Evolutionary conservation across 2,329 filamentous ascomycete species (phyloP), one percentile per base, ranked within the genome.

Genomic region (Diplodia corticola): DNA sequence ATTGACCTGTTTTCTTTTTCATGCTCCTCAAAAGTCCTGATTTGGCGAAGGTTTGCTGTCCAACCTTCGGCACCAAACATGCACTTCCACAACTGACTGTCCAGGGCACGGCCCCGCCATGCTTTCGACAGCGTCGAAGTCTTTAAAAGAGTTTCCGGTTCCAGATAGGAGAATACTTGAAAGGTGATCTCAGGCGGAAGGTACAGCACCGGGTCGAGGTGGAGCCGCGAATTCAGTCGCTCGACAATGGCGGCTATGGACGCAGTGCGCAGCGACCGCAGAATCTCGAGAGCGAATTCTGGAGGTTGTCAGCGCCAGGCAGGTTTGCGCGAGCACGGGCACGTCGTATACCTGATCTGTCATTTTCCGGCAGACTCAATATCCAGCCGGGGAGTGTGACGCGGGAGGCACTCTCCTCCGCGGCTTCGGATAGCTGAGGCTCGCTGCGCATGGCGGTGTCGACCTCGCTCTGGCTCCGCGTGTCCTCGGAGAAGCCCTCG

Each of bases 171-270:
- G 50, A 99, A 89, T 51, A 98, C 90, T 73, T 96, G 90, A 51
- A 95, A 88, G 68, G 92, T 96, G 72, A 99, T 91, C 77, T 99
- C 95, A 28, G 91, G 88, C 0, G 95, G 95, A 0, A 99, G 86
- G 72, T 92, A 88, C 69, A 87, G 83, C 49, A 97, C 88, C 64
- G 97, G 97, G 79, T 99, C 92, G 79, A 97, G 94, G 78, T 97
- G 93, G 2, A 98, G 88, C 63, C 93, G 85, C 4, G 93, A 91
- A 69, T 89, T 91, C 20, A 97, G 81, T 69, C 89, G 86, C 64
- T 93, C 87, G 54, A 97, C 91, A 63, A 97, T 91, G 51, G 89
- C 85, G 59, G 90, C 89, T 67, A 97, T 89, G 64, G 89, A 87
- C 6, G 91, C 91, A 0, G 92, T 96, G 20, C 91, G 91, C 30